Base-by-base conservation (phyloP, 306 rosid genomes). In the Citrullus amarus region DNA sequence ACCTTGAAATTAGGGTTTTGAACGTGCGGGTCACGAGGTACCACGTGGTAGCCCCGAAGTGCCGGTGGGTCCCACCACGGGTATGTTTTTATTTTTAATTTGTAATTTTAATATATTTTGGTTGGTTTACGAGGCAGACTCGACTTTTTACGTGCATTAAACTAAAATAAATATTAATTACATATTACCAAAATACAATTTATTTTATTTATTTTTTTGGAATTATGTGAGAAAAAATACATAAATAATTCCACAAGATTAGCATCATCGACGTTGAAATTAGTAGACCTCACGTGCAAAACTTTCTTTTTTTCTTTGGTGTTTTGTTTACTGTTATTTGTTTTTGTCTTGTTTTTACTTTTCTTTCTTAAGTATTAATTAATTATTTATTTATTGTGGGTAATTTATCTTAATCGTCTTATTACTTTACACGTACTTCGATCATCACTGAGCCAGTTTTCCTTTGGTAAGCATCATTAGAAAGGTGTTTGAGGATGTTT, bases 11-110 rank as follows among this genome's bases (percentile, higher is more conserved):
- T 55, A 57, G 82, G 84, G 84, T 65, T 46, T 77, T 72, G 75
- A 73, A 80, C 79, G 39, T 79, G 83, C 83, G 83, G 79, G 82
- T 79, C 85, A 83, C 87, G 87, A 79, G 83, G 76, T n/a, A 81
- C 76, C 89, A 82, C 75, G 86, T 82, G 86, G 53, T 74, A 25
- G 36, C 10, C 80, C 81, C 48, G 3, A 74, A 53, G 48, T 30
- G 61, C 28, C 79, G 58, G 80, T 76, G 81, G 84, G 63, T 62
- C 54, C 56, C 60, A 16, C 77, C n/a, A 53, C 67, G 50, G 50
- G 16, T 66, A 9, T 41, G 30, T 68, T 60, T 25, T 25, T 60
- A 11, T 60, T n/a, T 17, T 36, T 53, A 15, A 53, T 53, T 53
- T 53, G 53, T 48, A 12, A 48, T 53, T 53, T 53, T 16, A 53